phyloP scores from a whole-genome alignment of 148 eudicot species.

The Cornus suecica region DNA sequence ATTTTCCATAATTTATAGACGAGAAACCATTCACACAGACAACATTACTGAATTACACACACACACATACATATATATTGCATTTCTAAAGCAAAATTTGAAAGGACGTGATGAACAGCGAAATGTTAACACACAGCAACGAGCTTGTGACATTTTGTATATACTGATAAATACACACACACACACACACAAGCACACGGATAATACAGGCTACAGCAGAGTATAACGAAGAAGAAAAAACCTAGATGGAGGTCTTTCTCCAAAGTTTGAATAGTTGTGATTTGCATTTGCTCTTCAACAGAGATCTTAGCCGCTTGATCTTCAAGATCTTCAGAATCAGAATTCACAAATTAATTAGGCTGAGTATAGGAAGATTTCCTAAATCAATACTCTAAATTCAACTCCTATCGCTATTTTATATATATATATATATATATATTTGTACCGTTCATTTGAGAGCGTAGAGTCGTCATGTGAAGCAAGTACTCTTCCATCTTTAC shows the following conservation, averaged over 20 bases:
- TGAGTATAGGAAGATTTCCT: neutral
- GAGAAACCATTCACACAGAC: too few species aligned
- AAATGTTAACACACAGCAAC: too few species aligned
- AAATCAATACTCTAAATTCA: neutral
- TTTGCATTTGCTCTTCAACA: constrained; percentile 79
- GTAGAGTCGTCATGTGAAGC: constrained; percentile 73
- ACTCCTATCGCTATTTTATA: neutral
- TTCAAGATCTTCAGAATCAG: constrained; percentile 61
- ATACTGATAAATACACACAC: neutral
- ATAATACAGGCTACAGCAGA: neutral
- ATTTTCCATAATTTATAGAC: neutral
- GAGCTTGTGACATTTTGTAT: too few species aligned
- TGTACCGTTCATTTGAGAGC: constrained; percentile 76
- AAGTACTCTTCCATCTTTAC: constrained; percentile 71
- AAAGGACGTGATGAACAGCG: neutral
- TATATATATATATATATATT: neutral
- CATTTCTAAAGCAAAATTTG: neutral
- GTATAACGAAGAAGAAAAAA: constrained; percentile 9
- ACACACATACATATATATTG: neutral
- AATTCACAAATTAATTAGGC: constrained; percentile 6
- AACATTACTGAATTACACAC: neutral
- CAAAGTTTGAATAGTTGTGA: constrained; percentile 60
- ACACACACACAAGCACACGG: neutral
- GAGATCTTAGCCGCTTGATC: constrained; percentile 82
- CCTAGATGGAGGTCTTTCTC: constrained; percentile 71